Evolutionary conservation across 768 basidiomycete species (phyloP).

Genomic region (Suillus fuscotomentosus): DNA sequence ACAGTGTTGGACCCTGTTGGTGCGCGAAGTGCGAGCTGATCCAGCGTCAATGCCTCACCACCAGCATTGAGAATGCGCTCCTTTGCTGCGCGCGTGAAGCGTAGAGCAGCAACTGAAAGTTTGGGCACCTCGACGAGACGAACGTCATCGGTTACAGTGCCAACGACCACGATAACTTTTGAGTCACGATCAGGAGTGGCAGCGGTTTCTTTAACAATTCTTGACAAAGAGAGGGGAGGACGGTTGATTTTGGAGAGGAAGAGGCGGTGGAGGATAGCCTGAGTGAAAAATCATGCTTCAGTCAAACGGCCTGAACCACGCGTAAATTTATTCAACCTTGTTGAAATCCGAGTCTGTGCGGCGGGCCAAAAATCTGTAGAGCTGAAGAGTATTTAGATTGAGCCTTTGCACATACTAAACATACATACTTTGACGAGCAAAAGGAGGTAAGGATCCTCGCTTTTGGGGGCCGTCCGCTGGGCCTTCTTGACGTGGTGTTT

Average conservation of each 20-base stretch:
- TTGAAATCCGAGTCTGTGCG: constrained; percentile 96
- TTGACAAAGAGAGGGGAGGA: constrained; percentile 92
- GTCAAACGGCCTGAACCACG: constrained; percentile 8
- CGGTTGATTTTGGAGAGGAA: constrained; percentile 98
- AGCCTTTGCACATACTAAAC: constrained; percentile 9
- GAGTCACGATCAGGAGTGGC: constrained; percentile 62
- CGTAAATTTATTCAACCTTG: constrained; percentile 53
- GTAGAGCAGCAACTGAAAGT: constrained; percentile 89
- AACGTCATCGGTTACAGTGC: constrained; percentile 94
- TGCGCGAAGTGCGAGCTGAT: constrained; percentile 92
- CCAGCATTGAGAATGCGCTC: constrained; percentile 95
- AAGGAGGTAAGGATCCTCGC: constrained; percentile 98
- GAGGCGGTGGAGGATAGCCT: constrained; percentile 94
- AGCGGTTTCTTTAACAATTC: constrained; percentile 81
- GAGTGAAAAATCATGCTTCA: constrained; percentile 20
- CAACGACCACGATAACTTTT: constrained; percentile 88
- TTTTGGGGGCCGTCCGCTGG: constrained; percentile 90
- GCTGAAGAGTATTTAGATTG: constrained; percentile 43
- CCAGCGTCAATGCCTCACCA: constrained; percentile 92
- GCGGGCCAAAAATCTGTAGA: constrained; percentile 98
- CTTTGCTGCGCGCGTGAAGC: constrained; percentile 90
- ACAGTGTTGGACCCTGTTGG: constrained; percentile 96
- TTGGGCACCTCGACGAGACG: constrained; percentile 86
- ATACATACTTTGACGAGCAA: constrained; percentile 89
- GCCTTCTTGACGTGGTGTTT: constrained; percentile 99